Percentiles rank a stretch among this genome's conserved stretches.
These are phyloP conservation scores for Yamadazyma kanchanaburiensis DNA, from an alignment of 1,139 yeast genomes.

Conservation along the genomic window DNA sequence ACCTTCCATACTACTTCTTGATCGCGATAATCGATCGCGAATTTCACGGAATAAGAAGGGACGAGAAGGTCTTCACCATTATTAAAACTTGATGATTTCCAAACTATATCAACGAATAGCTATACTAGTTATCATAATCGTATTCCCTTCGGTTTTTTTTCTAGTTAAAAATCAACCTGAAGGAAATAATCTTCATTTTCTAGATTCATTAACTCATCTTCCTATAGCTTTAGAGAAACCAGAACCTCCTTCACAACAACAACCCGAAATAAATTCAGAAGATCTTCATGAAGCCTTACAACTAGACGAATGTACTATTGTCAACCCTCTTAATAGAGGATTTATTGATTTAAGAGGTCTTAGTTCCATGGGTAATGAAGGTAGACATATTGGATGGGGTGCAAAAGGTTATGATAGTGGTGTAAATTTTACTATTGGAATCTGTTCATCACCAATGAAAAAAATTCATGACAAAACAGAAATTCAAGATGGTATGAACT, in stretches of 20 bases:
- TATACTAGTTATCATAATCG: conserved; percentile 12
- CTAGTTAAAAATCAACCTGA: conserved; percentile 9
- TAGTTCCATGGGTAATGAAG: conserved; percentile 42
- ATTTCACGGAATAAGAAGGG: too few relatives aligned
- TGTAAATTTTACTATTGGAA: conserved; percentile 72
- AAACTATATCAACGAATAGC: conserved; percentile 18
- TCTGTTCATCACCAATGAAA: conserved; percentile 67
- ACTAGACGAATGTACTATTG: conserved; percentile 51
- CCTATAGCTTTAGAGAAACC: conserved; percentile 5
- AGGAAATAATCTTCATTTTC: conserved; percentile 7
- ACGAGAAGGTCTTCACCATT: too few relatives aligned
- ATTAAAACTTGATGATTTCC: conserved; percentile 14
- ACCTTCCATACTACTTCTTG: too few relatives aligned
- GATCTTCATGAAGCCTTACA: conserved; percentile 4
- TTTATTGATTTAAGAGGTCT: conserved; percentile 55
- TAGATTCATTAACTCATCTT: conserved; percentile 11
- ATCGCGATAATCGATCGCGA: too few relatives aligned
- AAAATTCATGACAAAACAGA: conserved; percentile 27
- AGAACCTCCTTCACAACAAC: not conserved
- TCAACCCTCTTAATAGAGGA: conserved; percentile 49
- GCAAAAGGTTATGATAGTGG: conserved; percentile 72
- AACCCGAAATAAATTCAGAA: conserved; percentile 1
- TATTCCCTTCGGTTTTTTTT: conserved; percentile 14
- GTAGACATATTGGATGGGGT: conserved; percentile 53
- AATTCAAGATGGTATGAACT: conserved; percentile 40